Percentiles rank a stretch among this genome's conserved stretches.
Conservation (phyloP, 2,329 filamentous ascomycete species). For the Colletotrichum sp. region DNA sequence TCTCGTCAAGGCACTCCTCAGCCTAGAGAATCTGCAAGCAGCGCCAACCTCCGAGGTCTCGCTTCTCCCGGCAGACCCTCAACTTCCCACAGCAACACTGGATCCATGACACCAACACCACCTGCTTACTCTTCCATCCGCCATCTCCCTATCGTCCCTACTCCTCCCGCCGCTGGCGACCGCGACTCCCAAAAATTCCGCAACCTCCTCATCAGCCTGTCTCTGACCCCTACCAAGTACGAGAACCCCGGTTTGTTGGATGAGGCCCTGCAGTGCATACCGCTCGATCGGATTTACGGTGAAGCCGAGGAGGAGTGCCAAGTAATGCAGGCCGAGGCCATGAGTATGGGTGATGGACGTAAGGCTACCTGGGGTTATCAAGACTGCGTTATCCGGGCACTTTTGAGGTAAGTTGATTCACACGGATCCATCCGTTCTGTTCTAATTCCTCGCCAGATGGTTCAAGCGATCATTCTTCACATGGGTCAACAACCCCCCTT, state of each 20-base stretch:
- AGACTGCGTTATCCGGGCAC: constrained; percentile 89
- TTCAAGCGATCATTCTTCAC: constrained; percentile 95
- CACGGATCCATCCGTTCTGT: not conserved
- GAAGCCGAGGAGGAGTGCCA: constrained; percentile 95
- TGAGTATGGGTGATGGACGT: constrained; percentile 80
- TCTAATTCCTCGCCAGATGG: constrained; percentile 64
- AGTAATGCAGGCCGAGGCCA: constrained; percentile 84
- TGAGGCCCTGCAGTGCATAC: constrained; percentile 86
- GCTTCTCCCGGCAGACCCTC: constrained; percentile 49
- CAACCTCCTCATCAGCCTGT: constrained; percentile 84
- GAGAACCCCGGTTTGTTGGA: constrained; percentile 95
- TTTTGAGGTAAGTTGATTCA: constrained; percentile 63
- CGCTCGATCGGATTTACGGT: constrained; percentile 87
- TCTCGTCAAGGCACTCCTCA: constrained; percentile 60
- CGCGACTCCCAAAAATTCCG: constrained; percentile 75
- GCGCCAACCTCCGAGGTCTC: constrained; percentile 48
- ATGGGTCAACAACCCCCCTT: constrained; percentile 95
- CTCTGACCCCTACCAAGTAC: constrained; percentile 88
- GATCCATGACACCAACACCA: constrained; percentile 38
- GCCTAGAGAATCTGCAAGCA: constrained; percentile 61
- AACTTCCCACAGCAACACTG: constrained; percentile 43
- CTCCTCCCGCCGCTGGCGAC: constrained; percentile 71
- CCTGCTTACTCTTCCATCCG: constrained; percentile 55
- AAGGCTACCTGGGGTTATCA: constrained; percentile 96
- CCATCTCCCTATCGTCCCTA: constrained; percentile 66